Evolutionary conservation across 2,329 filamentous ascomycete species (phyloP).

Genomic region (Xylaria arbuscula): DNA sequence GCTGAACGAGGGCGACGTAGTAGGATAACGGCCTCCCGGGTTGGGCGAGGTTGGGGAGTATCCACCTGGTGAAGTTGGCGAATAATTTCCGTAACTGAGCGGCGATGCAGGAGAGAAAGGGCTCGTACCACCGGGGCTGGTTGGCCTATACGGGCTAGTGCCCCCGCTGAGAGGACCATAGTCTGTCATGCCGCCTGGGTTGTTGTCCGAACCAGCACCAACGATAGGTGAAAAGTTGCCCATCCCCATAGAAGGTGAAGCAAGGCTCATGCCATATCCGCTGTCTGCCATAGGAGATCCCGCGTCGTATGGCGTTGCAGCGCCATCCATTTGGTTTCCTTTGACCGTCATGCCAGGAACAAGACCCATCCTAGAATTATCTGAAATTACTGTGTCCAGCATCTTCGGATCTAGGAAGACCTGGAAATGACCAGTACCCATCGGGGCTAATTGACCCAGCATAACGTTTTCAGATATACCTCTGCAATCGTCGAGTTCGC

Average conservation of each 20-base stretch:
- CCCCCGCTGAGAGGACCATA: slow-evolving; percentile 64
- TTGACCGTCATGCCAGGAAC: slow-evolving; percentile 84
- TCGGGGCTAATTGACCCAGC: slow-evolving; percentile 94
- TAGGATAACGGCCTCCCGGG: slow-evolving; percentile 65
- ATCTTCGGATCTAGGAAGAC: slow-evolving; percentile 93
- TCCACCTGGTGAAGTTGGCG: slow-evolving; percentile 79
- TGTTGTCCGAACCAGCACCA: slow-evolving; percentile 76
- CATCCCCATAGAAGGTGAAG: slow-evolving; percentile 65
- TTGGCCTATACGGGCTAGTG: slow-evolving; percentile 73
- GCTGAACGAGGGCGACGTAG: slow-evolving; percentile 71
- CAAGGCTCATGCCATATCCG: slow-evolving; percentile 69
- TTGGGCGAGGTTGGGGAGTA: slow-evolving; percentile 83
- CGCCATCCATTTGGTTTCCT: slow-evolving; percentile 79
- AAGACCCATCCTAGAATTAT: slow-evolving; percentile 86
- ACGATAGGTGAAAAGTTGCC: slow-evolving; percentile 83
- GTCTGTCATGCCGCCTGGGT: slow-evolving; percentile 72
- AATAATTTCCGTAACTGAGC: slow-evolving; percentile 72
- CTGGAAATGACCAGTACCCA: slow-evolving; percentile 96
- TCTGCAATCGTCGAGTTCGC: slow-evolving; percentile 96
- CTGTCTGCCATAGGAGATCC: slow-evolving; percentile 82
- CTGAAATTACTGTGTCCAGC: slow-evolving; percentile 93
- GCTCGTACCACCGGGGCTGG: slow-evolving; percentile 77
- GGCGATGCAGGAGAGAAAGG: slow-evolving; percentile 79
- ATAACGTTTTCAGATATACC: slow-evolving; percentile 99
- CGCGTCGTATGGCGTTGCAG: slow-evolving; percentile 93